A percentile compares a stretch with the other conserved stretches of the same genome.
phyloP scores from a whole-genome alignment of 1,139 yeast genomes.

The Kurtzmaniella quercitrusa region DNA sequence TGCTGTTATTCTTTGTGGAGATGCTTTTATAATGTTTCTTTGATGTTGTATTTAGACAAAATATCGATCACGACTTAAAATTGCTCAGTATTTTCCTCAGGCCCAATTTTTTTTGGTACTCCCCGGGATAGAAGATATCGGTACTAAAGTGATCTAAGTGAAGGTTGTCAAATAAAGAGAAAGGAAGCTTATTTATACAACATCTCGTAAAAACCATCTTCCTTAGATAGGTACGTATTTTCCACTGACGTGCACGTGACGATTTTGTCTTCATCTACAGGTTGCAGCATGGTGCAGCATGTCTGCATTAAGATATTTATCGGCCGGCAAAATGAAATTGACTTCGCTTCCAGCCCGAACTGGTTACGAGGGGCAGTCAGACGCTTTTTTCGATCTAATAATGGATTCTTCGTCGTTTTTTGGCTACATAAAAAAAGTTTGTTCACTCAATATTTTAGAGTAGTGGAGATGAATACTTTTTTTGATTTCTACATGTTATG shows the following conservation, averaged over 20 bases:
- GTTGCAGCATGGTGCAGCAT: slow-evolving; percentile 1
- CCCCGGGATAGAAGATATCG: too few species aligned
- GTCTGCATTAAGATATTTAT: neutral
- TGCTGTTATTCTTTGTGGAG: neutral
- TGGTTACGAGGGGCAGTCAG: neutral
- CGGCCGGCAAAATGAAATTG: neutral
- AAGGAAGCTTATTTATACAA: slow-evolving; percentile 1
- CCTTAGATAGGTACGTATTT: neutral
- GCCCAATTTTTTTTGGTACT: neutral
- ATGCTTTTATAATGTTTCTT: neutral
- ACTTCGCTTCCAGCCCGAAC: neutral
- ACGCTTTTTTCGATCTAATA: neutral
- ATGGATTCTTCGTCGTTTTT: neutral
- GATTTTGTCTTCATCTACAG: neutral
- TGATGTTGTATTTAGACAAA: neutral
- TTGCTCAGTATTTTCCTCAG: neutral
- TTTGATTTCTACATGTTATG: too few species aligned
- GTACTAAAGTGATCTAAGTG: too few species aligned
- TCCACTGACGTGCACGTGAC: slow-evolving; percentile 1
- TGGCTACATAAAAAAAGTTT: neutral
- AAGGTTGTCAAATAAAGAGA: neutral
- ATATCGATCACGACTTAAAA: neutral
- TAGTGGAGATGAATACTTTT: too few species aligned
- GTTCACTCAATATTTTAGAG: too few species aligned
- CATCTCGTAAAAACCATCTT: neutral